Evolutionary conservation across 495 filamentous ascomycete species (phyloP), one percentile per base, ranked within the genome.

Genomic region (Daldinia loculata): DNA sequence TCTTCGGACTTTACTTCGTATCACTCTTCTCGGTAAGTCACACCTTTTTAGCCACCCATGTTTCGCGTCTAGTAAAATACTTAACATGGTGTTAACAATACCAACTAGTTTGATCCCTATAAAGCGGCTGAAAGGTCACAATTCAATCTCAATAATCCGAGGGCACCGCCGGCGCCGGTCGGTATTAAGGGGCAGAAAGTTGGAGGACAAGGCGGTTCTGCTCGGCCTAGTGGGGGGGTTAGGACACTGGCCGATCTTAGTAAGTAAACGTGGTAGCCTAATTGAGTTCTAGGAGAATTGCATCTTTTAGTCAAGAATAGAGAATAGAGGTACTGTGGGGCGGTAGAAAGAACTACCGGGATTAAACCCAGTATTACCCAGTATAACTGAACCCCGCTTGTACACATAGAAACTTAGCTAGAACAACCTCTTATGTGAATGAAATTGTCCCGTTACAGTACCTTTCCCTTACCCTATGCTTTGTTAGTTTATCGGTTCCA

Each of bases 71-170:
- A 8, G 43, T 48, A 19, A 11, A 19, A 48, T 5, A 22, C 17
- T 19, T 38, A n/a, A 55, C 26, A 22, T 29, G 12, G 22, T 61
- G 17, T 50, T 72, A 53, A 72, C 50, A 45, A 57, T 36, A 30
- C 3, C 70, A 90, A 88, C 4, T 71, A 90, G 88, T 79, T 92
- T 52, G 90, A 92, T 67, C 84, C 89, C 1, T 91, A 91, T 79
- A 80, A 80, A 60, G 82, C 90, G 9, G 91, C 89, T 0, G 84
- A 90, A 75, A 82, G 80, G 27, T 91, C 89, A 2, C 73, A 80
- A 19, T 93, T 90, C 78, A 93, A 92, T 69, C 78, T 88, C 45
- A 77, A 82, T 19, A 80, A 76, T 29, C 76, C 77, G 3, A 72
- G 71, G 14, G 61, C 74, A 12, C 63, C 67, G 27, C 67, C 74